Evolutionary conservation across 2,329 filamentous ascomycete genomes (phyloP), one percentile per base, ranked within the genome.

Genomic region (Calonectria multiphialidica): DNA sequence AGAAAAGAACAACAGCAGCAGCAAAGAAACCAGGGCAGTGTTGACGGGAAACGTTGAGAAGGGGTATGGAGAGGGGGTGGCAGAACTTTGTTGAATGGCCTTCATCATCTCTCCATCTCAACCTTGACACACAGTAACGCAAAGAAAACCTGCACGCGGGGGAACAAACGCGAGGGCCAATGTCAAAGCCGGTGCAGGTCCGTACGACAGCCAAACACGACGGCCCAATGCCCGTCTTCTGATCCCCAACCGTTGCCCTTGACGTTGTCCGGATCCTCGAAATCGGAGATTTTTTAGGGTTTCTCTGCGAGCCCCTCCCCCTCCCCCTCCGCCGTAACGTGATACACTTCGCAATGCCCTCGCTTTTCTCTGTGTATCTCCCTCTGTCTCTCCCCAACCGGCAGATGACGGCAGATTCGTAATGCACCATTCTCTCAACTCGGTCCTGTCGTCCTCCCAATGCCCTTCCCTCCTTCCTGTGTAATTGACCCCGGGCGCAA

Each of bases 201-300:
- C 42, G 66, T 68, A 44, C 66, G n/a, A 68, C 65, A 40, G 21
- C 12, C 16, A n/a, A 10, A 18, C 16, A 25, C 62, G n/a, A 21
- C 23, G 33, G 35, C 23, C 35, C 63, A 50, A 55, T 28, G 23
- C 55, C 62, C 44, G 25, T 37, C 37, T 16, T 61, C 55, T 68
- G 66, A 62, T 68, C 21, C 55, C 44, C 44, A 30, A 23, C 50
- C 33, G 15, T 15, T 33, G 23, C 21, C 50, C 33, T 57, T 7
- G 33, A 30, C 30, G 55, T 35, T 23, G 40, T 62, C 4, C 28
- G 33, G 28, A 49, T 61, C 55, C 42, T 68, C 30, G 23, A 42
- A n/a, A 18, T 68, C 66, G 66, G 66, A 68, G 66, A 68, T 50
- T 68, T 68, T 12, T 37, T n/a, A n/a, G n/a, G n/a, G n/a, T n/a